Conservation (phyloP, 768 basidiomycete species). For the Pleurotus ostreatus region DNA sequence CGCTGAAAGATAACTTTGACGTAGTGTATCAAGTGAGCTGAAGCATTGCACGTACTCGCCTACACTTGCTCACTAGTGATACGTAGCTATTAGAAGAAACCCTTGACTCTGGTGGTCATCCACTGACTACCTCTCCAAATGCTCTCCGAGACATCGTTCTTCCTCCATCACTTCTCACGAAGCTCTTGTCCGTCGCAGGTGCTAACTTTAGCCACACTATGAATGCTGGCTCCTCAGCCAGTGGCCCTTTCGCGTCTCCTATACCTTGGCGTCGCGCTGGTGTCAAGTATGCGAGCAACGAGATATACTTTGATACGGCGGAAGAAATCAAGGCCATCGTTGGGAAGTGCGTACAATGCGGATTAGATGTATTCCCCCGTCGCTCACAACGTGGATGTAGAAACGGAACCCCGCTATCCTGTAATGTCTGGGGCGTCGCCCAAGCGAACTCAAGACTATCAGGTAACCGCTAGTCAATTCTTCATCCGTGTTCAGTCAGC, state of each 20-base stretch:
- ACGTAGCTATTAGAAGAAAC: conserved; percentile 87
- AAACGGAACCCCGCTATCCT: conserved; percentile 62
- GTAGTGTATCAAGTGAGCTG: conserved; percentile 82
- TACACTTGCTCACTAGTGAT: conserved; percentile 7
- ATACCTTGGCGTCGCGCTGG: conserved; percentile 93
- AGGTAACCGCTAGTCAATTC: conserved; percentile 35
- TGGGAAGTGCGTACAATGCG: conserved; percentile 51
- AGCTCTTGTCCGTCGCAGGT: conserved; percentile 52
- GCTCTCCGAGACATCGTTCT: conserved; percentile 91
- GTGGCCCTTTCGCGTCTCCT: conserved; percentile 73
- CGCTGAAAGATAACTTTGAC: conserved; percentile 89
- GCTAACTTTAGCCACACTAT: conserved; percentile 46
- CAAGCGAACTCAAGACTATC: conserved; percentile 74
- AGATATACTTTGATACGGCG: conserved; percentile 88
- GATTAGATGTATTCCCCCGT: no score
- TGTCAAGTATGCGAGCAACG: conserved; percentile 80
- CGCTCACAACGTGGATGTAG: conserved; percentile 29
- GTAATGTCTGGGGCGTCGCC: conserved; percentile 73
- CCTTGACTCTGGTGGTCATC: conserved; percentile 89
- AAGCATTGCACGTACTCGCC: neutral
- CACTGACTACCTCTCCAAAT: conserved; percentile 86
- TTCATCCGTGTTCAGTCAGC: conserved; percentile 5
- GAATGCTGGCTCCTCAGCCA: conserved; percentile 39
- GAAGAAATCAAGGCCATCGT: conserved; percentile 80
- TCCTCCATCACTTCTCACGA: conserved; percentile 82